These are phyloP conservation scores for Striga asiatica DNA, from an alignment of 257 asterid genomes.

Conservation along the genomic window DNA sequence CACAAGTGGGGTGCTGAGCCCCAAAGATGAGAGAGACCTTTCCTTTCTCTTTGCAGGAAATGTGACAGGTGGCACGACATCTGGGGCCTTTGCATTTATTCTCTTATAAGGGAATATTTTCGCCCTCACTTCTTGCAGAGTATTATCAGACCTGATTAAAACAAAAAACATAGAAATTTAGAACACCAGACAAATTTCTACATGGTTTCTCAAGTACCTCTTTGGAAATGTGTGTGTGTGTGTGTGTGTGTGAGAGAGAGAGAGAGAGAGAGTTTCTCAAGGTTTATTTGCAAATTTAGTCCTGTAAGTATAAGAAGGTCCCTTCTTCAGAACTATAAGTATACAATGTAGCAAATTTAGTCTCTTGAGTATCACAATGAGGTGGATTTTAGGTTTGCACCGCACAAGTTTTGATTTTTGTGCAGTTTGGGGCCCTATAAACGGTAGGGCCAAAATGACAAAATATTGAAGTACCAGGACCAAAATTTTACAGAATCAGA, in stretches of 20 bases:
- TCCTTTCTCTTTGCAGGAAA: conserved; percentile 93
- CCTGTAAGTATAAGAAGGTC: neutral
- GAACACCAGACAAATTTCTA: no score
- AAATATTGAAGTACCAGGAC: neutral
- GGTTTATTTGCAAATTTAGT: neutral
- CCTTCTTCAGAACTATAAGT: neutral
- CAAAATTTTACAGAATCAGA: neutral
- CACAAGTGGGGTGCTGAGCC: conserved; percentile 89
- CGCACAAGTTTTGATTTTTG: neutral
- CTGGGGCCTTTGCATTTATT: conserved; percentile 65
- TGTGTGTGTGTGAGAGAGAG: no score
- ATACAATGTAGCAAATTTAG: no score
- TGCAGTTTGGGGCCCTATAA: neutral
- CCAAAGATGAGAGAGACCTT: conserved; percentile 91
- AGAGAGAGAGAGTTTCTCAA: neutral
- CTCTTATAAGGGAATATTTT: conserved; percentile 88
- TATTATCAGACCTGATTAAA: conserved; percentile 81
- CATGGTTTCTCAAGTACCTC: no score
- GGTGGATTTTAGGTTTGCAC: neutral
- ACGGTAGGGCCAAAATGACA: neutral
- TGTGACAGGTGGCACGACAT: conserved; percentile 43
- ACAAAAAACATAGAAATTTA: no score
- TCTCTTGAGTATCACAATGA: no score
- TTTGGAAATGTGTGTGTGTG: no score
- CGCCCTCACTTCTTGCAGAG: conserved; percentile 82